Evolutionary conservation across 2,329 filamentous ascomycete species (phyloP).

Genomic region (Fusarium nematophilum): DNA sequence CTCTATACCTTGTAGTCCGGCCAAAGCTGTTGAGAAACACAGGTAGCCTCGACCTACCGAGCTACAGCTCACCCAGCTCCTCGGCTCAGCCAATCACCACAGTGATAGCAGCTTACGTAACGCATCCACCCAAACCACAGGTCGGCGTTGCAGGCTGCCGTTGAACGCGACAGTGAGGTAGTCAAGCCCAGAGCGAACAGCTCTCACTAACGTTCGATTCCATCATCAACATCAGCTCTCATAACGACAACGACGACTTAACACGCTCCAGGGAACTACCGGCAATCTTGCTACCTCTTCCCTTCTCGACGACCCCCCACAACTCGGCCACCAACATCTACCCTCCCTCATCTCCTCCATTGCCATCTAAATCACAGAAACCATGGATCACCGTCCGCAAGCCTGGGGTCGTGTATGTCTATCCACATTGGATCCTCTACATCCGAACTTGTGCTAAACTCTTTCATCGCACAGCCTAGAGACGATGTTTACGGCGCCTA

Average conservation of each 20-base stretch:
- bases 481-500: slow-evolving; percentile 97
- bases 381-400: slow-evolving; percentile 79
- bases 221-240: slow-evolving; percentile 10
- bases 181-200: slow-evolving; percentile 28
- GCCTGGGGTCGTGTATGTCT: slow-evolving; percentile 76
- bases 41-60: slow-evolving; percentile 19
- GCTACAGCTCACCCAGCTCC: slow-evolving; percentile 34
- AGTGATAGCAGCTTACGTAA: slow-evolving; percentile 46
- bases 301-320: background rate
- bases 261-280: background rate
- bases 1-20: slow-evolving; percentile 1
- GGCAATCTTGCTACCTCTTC: background rate
- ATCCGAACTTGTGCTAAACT: slow-evolving; percentile 11
- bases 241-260: slow-evolving; percentile 1
- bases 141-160: slow-evolving; percentile 49
- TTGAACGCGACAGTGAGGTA: slow-evolving; percentile 50
- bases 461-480: slow-evolving; percentile 75
- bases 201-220: slow-evolving; percentile 29
- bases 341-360: slow-evolving; percentile 12
- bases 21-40: background rate
- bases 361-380: slow-evolving; percentile 35
- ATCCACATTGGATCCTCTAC: background rate
- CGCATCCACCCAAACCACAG: slow-evolving; percentile 13
- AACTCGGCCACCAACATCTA: background rate
- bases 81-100: slow-evolving; percentile 45